phyloP scores from a whole-genome alignment of 192 early-diverging fungal genomes.

The Gamsiella multidivaricata region DNA sequence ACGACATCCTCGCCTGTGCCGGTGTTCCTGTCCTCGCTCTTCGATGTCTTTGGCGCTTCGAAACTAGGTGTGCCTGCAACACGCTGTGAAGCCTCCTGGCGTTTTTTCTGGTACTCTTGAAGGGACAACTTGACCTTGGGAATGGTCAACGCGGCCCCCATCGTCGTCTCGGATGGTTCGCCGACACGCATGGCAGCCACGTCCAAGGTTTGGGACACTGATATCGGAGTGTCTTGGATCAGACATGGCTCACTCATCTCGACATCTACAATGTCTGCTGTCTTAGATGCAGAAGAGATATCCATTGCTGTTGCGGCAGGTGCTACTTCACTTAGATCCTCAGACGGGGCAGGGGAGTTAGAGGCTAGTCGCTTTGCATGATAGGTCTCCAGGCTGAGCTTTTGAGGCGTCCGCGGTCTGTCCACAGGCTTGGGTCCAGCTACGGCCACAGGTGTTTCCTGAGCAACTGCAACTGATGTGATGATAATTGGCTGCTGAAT shows the following conservation, averaged over 20 bases:
- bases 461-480: neutral
- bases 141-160: conserved; percentile 6
- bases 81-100: conserved; percentile 35
- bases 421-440: neutral
- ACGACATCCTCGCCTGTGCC: neutral
- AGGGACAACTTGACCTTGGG: conserved; percentile 47
- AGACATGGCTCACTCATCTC: conserved; percentile 16
- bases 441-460: neutral
- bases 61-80: neutral
- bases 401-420: conserved; percentile 8
- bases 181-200: neutral
- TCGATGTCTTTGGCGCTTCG: neutral
- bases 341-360: conserved; percentile 8
- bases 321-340: neutral
- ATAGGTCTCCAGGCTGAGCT: conserved; percentile 32
- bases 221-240: neutral
- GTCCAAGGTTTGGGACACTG: neutral
- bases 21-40: neutral
- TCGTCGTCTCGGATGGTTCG: neutral
- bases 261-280: conserved; percentile 12
- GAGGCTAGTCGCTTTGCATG: conserved; percentile 20
- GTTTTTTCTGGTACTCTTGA: conserved; percentile 47
- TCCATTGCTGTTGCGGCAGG: neutral
- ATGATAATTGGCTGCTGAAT: conserved; percentile 14
- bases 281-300: neutral